Evolutionary conservation across 2,329 filamentous ascomycete genomes (phyloP), one percentile per base, ranked within the genome.

Genomic region (Aspergillus ochraceus): DNA sequence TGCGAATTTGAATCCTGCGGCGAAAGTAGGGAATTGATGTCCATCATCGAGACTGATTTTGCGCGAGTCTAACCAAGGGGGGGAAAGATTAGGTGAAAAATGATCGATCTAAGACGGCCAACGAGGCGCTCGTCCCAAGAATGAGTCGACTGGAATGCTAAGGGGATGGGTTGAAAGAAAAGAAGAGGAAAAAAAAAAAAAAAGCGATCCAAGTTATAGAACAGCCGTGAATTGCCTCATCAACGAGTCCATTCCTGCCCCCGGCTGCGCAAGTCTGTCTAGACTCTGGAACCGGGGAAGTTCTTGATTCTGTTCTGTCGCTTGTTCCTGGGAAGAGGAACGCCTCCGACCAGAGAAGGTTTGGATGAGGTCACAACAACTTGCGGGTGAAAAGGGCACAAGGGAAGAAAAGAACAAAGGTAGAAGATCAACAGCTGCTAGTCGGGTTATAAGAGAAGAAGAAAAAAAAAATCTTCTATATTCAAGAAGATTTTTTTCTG

Each of bases 21-120:
- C 56, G 78, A 80, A 60, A 80, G 76, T 39, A 80, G 74, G 24
- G 75, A 78, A 66, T 75, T 80, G 67, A 80, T 80, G 63, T 80
- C 78, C 78, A 80, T 80, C 30, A 65, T 73, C 62, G 55, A 57
- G 52, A 49, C 39, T 50, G 47, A 49, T 52, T 32, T 55, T 58
- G 12, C 17, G 52, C 46, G 49, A 46, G 49, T 29, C 26, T 52
- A 32, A 51, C 50, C 52, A 64, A 59, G 52, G 54, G 58, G 53
- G 54, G 59, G 59, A 64, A 67, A 42, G 51, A 50, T 56, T 53
- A 55, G 67, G 63, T 62, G 64, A 61, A 65, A 55, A 22, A 55
- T 22, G 42, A 29, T 47, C 39, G 61, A 63, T 63, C 65, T 61
- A 65, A 60, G 49, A 49, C 45, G 49, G 50, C 52, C 46, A 61